phyloP scores from a whole-genome alignment of 176 grass and related monocot species.

The Triticum turgidum region DNA sequence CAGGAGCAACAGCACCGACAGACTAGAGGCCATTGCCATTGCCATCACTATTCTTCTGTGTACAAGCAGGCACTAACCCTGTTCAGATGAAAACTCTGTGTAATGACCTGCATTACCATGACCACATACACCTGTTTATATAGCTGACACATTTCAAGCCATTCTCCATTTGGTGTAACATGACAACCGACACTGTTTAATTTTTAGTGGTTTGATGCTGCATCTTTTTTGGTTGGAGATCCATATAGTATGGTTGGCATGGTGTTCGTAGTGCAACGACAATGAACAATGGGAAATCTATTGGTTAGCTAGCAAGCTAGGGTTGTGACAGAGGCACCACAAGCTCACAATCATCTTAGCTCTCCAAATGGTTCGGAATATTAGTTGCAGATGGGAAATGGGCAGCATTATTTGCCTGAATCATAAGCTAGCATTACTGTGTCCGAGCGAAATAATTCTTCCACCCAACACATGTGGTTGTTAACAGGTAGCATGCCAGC shows the following conservation, averaged over 20 bases:
- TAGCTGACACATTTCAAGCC: background rate
- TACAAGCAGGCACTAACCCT: background rate
- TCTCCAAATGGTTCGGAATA: background rate
- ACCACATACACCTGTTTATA: background rate
- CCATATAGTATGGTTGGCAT: background rate
- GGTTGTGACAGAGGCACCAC: background rate
- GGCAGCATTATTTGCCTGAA: background rate
- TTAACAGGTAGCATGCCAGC: background rate
- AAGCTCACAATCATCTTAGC: background rate
- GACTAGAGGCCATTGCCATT: background rate
- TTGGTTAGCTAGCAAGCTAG: background rate
- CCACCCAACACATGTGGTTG: background rate
- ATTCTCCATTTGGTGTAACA: background rate
- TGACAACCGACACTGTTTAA: background rate
- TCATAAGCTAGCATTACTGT: background rate
- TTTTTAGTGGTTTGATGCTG: background rate
- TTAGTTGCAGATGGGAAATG: background rate
- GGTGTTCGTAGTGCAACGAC: background rate
- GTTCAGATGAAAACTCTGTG: background rate
- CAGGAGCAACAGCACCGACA: conserved; percentile 31
- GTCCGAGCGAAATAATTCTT: background rate
- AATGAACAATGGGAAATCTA: background rate
- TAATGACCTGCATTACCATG: background rate
- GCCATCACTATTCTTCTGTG: background rate
- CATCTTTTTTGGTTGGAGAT: background rate